A percentile compares a stretch with the other conserved stretches of the same genome.
Conservation (phyloP, 78 protist species). For the Creolimax fragrantissima region DNA sequence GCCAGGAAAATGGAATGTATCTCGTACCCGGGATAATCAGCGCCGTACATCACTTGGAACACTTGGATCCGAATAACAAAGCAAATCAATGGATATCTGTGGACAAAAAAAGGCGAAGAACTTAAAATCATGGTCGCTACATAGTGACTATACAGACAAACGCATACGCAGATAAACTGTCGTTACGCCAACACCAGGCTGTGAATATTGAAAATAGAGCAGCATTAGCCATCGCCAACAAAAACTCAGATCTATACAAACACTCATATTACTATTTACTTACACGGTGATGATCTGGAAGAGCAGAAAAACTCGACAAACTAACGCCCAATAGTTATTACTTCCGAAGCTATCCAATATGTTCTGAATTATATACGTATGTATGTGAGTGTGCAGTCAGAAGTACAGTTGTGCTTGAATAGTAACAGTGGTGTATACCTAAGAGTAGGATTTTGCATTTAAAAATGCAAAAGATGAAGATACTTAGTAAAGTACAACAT, state of each 20-base stretch:
- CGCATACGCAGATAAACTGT: too few relatives aligned
- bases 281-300: constrained; percentile 28
- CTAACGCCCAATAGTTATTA: constrained; percentile 12
- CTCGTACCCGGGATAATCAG: not conserved
- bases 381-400: too few relatives aligned
- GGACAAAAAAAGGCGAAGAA: not conserved
- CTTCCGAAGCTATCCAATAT: not conserved
- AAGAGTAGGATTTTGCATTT: not conserved
- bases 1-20: not conserved
- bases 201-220: not conserved
- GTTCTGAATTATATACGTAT: too few relatives aligned
- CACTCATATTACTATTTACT: not conserved
- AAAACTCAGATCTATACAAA: not conserved
- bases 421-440: too few relatives aligned
- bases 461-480: too few relatives aligned
- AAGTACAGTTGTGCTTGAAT: too few relatives aligned
- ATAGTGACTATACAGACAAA: not conserved
- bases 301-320: constrained; percentile 10
- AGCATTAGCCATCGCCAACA: not conserved
- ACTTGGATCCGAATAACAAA: not conserved
- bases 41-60: not conserved
- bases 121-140: not conserved
- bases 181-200: too few relatives aligned
- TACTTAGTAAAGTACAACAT: too few relatives aligned
- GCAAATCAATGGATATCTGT: not conserved